Conservation (phyloP, 2,329 filamentous ascomycete genomes). For the Trematosphaeria pertusa region DNA sequence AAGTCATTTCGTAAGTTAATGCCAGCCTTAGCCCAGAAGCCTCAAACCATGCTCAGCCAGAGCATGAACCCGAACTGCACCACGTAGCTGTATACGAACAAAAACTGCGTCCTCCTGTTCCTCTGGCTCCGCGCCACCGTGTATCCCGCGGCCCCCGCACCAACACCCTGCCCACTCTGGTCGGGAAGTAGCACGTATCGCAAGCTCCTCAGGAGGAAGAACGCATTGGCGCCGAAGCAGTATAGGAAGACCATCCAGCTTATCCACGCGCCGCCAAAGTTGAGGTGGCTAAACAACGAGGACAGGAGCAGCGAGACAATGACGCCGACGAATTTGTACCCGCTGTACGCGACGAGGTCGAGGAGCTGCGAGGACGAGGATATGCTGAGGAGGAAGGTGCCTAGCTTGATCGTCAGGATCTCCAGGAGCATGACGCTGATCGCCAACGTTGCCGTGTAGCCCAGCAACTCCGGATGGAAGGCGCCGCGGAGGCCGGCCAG, state of each 20-base stretch:
- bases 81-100: constrained; percentile 75
- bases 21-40: no score
- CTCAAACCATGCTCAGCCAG: constrained; percentile 61
- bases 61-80: constrained; percentile 97
- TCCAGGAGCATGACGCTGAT: constrained; percentile 85
- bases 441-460: constrained; percentile 84
- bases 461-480: constrained; percentile 93
- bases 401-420: constrained; percentile 87
- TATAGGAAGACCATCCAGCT: constrained; percentile 91
- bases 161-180: constrained; percentile 32
- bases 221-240: constrained; percentile 90
- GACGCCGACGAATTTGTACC: constrained; percentile 98
- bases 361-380: constrained; percentile 92
- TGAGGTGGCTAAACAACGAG: constrained; percentile 67
- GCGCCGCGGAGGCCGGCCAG: constrained; percentile 87
- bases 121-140: constrained; percentile 79
- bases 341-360: constrained; percentile 93
- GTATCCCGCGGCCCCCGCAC: constrained; percentile 61
- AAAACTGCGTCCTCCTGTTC: constrained; percentile 40
- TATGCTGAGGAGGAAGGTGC: constrained; percentile 92
- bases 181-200: constrained; percentile 96
- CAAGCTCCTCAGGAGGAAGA: constrained; percentile 92
- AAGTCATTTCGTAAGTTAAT: no score
- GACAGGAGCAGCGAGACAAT: constrained; percentile 85
- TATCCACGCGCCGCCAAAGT: constrained; percentile 84